Evolutionary conservation across 768 basidiomycete genomes (phyloP), one percentile per base, ranked within the genome.

Genomic region (Flagelloscypha sp.): DNA sequence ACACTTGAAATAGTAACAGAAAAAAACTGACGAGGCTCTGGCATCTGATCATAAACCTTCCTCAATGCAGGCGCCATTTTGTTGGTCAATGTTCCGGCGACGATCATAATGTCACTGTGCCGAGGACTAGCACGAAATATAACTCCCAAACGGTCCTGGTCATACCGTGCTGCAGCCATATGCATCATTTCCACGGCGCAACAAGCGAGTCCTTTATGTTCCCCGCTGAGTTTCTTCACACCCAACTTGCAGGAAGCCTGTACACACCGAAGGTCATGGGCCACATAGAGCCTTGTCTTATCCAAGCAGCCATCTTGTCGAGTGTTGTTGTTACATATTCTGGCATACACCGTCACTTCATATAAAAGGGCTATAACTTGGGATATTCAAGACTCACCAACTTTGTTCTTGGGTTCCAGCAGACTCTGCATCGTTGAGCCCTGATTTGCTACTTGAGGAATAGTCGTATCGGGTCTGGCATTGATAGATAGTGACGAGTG

Each of bases 161-260:
- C 95, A 58, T 98, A 99, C 39, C 95, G 80, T 11, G 95, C 88
- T 25, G 95, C 93, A 33, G 95, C 95, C 92, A 98, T 94, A 67
- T 99, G 95, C 93, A 95, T 97, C 85, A 89, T 88, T 66, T 99
- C 95, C 21, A 99, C 95, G 16, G 95, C 95, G 59, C 95, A 99
- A 59, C 95, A 99, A 5, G 95, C 95, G 33, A 99, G 76, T 63
- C 94, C 90, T 85, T 33, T 11, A 27, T 7, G 27, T 19, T 11
- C 17, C 30, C n/a, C n/a, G n/a, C n/a, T n/a, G n/a, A n/a, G n/a
- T n/a, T n/a, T n/a, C n/a, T n/a, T n/a, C n/a, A n/a, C n/a, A n/a
- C n/a, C n/a, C n/a, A n/a, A n/a, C n/a, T n/a, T n/a, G n/a, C n/a
- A n/a, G n/a, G n/a, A 36, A 19, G 43, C n/a, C n/a, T n/a, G n/a